These are phyloP conservation scores for Candida nitratophila DNA, from an alignment of 805 yeast species.

Conservation along the genomic window DNA sequence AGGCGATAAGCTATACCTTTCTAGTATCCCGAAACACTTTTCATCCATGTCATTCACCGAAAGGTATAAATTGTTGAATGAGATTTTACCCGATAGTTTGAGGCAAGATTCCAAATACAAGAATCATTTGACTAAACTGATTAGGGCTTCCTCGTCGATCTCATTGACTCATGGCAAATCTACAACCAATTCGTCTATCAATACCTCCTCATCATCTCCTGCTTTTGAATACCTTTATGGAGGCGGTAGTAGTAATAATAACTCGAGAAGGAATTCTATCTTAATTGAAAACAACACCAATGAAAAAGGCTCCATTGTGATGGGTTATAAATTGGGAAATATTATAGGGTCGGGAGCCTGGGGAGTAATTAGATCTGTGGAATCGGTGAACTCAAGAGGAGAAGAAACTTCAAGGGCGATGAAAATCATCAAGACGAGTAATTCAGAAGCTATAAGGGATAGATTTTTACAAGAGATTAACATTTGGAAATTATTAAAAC, in stretches of 20 bases:
- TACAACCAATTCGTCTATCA: not conserved
- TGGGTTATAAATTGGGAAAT: slow-evolving; percentile 58
- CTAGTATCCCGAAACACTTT: slow-evolving; percentile 41
- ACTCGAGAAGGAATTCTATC: slow-evolving; percentile 1
- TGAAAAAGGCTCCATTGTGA: slow-evolving; percentile 61
- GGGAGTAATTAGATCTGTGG: slow-evolving; percentile 58
- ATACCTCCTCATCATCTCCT: slow-evolving; percentile 11
- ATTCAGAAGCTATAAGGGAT: slow-evolving; percentile 40
- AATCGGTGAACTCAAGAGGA: slow-evolving; percentile 6
- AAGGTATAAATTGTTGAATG: slow-evolving; percentile 29
- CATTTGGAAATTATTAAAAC: slow-evolving; percentile 69
- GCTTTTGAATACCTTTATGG: slow-evolving; percentile 16
- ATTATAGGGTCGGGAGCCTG: slow-evolving; percentile 86
- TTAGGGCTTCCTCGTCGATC: slow-evolving; percentile 18
- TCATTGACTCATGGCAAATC: slow-evolving; percentile 5
- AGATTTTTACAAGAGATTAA: slow-evolving; percentile 65
- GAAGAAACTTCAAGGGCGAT: slow-evolving; percentile 15
- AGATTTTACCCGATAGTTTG: slow-evolving; percentile 19
- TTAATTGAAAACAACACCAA: slow-evolving; percentile 24
- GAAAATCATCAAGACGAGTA: slow-evolving; percentile 21
- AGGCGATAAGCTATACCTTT: slow-evolving; percentile 34
- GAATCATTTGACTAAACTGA: slow-evolving; percentile 22
- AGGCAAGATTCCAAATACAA: slow-evolving; percentile 22
- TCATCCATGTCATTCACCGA: slow-evolving; percentile 47
- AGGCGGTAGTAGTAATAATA: slow-evolving; percentile 9